Evolutionary conservation across 2,329 filamentous ascomycete genomes (phyloP).

Genomic region (Ceratocystis papillata): DNA sequence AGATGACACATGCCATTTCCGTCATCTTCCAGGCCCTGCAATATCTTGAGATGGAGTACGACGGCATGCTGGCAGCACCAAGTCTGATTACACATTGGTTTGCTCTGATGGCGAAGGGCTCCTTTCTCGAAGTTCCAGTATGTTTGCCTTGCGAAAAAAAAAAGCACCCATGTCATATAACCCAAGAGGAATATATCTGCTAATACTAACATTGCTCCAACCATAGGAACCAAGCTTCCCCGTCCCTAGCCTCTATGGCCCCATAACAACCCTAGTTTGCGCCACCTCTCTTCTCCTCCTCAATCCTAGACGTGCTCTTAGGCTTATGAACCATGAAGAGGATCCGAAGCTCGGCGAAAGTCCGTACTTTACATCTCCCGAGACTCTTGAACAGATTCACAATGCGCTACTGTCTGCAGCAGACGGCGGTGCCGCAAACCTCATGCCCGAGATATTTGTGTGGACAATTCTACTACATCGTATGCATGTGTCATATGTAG

Average conservation of each 20-base stretch:
- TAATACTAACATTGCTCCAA: neutral
- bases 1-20: conserved; percentile 63
- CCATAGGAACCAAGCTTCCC: conserved; percentile 21
- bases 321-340: conserved; percentile 44
- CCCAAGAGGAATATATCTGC: neutral
- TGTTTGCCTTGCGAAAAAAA: conserved; percentile 28
- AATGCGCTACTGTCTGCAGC: conserved; percentile 54
- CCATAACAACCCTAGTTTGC: conserved; percentile 52
- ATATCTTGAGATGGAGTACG: conserved; percentile 35
- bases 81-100: conserved; percentile 21
- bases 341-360: conserved; percentile 35
- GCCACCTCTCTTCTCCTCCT: conserved; percentile 62
- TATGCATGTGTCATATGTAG: conserved; percentile 53
- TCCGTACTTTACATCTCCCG: conserved; percentile 56
- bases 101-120: conserved; percentile 46
- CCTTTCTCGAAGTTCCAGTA: conserved; percentile 59
- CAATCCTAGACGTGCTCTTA: conserved; percentile 50
- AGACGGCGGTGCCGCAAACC: conserved; percentile 46
- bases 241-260: conserved; percentile 22
- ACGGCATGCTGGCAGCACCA: conserved; percentile 17
- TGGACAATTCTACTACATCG: conserved; percentile 69
- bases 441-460: conserved; percentile 63
- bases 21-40: conserved; percentile 53
- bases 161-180: neutral
- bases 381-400: conserved; percentile 62